Conservation (phyloP, 2,329 filamentous ascomycete species). For the Penicillium sp. region DNA sequence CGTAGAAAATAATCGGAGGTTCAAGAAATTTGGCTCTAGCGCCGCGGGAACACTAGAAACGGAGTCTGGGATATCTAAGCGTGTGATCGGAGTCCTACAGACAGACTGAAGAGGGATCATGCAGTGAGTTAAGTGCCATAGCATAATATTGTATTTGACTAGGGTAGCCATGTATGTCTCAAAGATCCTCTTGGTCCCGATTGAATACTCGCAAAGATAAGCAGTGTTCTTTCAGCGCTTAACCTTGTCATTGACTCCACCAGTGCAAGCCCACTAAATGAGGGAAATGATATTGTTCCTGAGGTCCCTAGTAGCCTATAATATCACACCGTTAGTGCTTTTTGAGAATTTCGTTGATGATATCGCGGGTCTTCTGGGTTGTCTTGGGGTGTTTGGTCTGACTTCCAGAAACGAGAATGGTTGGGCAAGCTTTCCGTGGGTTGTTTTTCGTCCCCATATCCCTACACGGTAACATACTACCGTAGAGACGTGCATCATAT, state of each 20-base stretch:
- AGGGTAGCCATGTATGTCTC: background rate
- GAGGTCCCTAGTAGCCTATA: background rate
- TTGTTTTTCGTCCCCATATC: no score
- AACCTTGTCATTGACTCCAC: background rate
- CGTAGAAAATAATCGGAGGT: background rate
- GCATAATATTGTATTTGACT: background rate
- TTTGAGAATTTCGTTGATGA: no score
- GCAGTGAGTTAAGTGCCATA: background rate
- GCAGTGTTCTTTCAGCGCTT: background rate
- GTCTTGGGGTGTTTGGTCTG: no score
- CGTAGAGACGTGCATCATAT: no score
- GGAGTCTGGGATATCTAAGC: background rate
- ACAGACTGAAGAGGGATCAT: background rate
- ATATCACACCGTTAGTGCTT: background rate
- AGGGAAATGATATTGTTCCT: background rate
- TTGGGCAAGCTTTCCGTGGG: no score
- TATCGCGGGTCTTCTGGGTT: no score
- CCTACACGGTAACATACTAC: no score
- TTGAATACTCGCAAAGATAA: background rate
- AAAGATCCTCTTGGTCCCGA: background rate
- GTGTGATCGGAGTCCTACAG: no score
- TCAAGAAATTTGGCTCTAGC: background rate
- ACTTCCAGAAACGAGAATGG: no score
- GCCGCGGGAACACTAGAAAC: background rate
- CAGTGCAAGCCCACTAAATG: background rate